phyloP scores from a whole-genome alignment of 805 yeast species.

The Zygoascus tannicola region DNA sequence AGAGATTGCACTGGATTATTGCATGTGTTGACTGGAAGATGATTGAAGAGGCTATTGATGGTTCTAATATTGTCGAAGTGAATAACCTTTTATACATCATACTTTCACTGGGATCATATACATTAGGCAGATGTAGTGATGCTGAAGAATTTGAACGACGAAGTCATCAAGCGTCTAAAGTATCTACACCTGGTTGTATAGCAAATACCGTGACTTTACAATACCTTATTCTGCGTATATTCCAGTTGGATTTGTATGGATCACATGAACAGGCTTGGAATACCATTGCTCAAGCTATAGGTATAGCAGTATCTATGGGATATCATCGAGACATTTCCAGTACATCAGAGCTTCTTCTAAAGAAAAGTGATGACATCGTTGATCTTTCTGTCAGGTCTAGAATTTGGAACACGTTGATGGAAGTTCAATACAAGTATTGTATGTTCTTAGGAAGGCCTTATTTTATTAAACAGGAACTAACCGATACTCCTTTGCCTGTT shows the following conservation, averaged over 20 bases:
- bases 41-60: constrained; percentile 7
- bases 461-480: constrained; percentile 3
- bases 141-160: constrained; percentile 6
- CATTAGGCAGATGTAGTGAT: constrained; percentile 7
- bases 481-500: constrained; percentile 6
- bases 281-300: constrained; percentile 34
- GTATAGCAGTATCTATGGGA: constrained; percentile 37
- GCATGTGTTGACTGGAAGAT: constrained; percentile 14
- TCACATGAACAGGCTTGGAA: constrained; percentile 28
- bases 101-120: constrained; percentile 8
- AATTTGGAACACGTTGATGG: constrained; percentile 11
- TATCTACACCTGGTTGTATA: neutral
- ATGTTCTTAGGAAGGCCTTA: constrained; percentile 14
- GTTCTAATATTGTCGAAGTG: constrained; percentile 10
- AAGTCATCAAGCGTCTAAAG: neutral
- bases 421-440: constrained; percentile 10
- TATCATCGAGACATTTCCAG: constrained; percentile 19
- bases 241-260: constrained; percentile 9
- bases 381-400: constrained; percentile 1
- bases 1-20: constrained; percentile 13
- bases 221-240: constrained; percentile 8
- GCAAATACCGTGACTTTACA: constrained; percentile 7
- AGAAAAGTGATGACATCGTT: neutral
- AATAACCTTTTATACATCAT: constrained; percentile 13
- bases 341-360: neutral